Conservation (phyloP, 441 rosid genomes). For the Aquilaria agallochum region DNA sequence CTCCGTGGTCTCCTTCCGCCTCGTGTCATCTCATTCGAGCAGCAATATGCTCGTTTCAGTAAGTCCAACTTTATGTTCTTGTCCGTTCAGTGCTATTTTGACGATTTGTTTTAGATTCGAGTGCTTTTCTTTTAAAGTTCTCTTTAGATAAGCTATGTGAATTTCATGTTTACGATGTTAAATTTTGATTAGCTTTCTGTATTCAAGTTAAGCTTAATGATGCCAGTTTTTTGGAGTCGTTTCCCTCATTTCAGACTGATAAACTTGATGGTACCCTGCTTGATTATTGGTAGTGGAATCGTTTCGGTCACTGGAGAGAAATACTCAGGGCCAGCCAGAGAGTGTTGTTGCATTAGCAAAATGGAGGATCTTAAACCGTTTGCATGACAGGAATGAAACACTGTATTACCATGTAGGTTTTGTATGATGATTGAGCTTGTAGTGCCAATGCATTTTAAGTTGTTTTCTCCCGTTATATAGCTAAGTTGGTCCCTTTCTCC, state of each 20-base stretch:
- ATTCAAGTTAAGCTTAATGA: not conserved
- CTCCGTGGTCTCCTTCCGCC: constrained; percentile 97
- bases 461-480: not conserved
- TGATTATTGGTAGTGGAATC: constrained; percentile 68
- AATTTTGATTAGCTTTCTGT: not conserved
- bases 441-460: constrained; percentile 2
- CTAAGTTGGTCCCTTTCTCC: constrained; percentile 18
- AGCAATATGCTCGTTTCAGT: constrained; percentile 95
- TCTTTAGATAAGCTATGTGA: no score
- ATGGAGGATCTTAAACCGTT: constrained; percentile 96
- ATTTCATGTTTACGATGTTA: not conserved
- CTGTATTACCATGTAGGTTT: constrained; percentile 79
- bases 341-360: constrained; percentile 72
- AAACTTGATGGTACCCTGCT: constrained; percentile 10
- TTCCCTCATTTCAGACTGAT: not conserved
- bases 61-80: constrained; percentile 26
- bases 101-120: no score
- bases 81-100: not conserved
- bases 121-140: no score
- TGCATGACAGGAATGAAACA: constrained; percentile 98
- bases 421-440: constrained; percentile 9
- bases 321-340: constrained; percentile 62
- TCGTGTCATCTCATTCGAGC: constrained; percentile 87
- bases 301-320: constrained; percentile 82
- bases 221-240: not conserved